A percentile compares a stretch with the other conserved stretches of the same genome.
Evolutionary conservation across 2,329 filamentous ascomycete species (phyloP).

Genomic region (Knufia petricola): DNA sequence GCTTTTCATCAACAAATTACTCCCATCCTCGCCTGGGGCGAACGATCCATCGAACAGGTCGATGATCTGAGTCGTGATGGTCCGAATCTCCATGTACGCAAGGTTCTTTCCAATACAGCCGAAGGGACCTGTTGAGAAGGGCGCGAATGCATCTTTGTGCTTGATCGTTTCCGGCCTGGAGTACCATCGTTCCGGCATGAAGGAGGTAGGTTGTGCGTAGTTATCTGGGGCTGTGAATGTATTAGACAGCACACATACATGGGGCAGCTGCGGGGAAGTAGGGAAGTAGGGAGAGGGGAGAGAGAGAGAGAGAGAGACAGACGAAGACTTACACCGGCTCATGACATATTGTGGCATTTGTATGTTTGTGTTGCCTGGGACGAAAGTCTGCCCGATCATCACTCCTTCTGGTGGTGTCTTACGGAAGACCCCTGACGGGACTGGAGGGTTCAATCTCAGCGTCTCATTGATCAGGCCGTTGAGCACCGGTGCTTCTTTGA

Average conservation of each 20-base stretch:
- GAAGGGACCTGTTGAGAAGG: slow-evolving; percentile 27
- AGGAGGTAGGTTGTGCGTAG: slow-evolving; percentile 18
- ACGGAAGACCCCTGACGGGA: slow-evolving; percentile 29
- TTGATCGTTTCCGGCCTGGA: slow-evolving; percentile 27
- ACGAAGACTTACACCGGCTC: slow-evolving; percentile 12
- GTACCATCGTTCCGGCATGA: slow-evolving; percentile 34
- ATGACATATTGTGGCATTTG: slow-evolving; percentile 22
- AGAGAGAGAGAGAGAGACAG: neutral
- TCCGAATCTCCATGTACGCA: slow-evolving; percentile 25
- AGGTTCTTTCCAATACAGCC: slow-evolving; percentile 26
- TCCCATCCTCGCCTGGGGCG: slow-evolving; percentile 22
- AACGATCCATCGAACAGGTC: slow-evolving; percentile 23
- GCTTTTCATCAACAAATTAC: slow-evolving; percentile 12
- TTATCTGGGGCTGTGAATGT: slow-evolving; percentile 13
- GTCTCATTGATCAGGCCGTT: slow-evolving; percentile 35
- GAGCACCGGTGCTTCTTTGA: slow-evolving; percentile 12
- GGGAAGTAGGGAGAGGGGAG: neutral
- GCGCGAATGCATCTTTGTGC: slow-evolving; percentile 26
- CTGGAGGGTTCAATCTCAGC: slow-evolving; percentile 34
- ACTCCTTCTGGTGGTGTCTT: slow-evolving; percentile 32
- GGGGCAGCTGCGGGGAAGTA: too few species aligned
- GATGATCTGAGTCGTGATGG: slow-evolving; percentile 19
- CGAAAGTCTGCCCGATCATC: slow-evolving; percentile 26
- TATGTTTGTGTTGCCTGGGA: slow-evolving; percentile 27
- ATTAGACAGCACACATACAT: too few species aligned